Evolutionary conservation across 179 eudicot genomes (phyloP).

Genomic region (Heliamphora pulchella): DNA sequence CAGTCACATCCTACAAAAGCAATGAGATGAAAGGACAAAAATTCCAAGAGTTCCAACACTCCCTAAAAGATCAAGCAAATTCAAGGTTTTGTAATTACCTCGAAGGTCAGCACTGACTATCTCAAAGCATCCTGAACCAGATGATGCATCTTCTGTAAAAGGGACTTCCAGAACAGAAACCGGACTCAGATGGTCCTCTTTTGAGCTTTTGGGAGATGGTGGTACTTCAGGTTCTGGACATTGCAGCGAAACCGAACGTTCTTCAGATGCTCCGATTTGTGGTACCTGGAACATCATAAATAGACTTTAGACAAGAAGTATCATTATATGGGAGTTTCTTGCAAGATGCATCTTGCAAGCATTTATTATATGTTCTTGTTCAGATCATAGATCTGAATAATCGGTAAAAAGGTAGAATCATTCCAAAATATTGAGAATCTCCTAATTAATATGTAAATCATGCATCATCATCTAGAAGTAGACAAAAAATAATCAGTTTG

Average conservation of each 20-base stretch:
- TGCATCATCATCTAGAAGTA: not conserved
- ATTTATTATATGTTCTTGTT: not conserved
- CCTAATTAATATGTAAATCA: not conserved
- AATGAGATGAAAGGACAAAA: not conserved
- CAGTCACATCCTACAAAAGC: not conserved
- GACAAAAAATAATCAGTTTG: not conserved
- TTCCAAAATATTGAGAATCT: not conserved
- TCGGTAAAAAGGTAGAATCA: not conserved
- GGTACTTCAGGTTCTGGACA: conserved; percentile 43
- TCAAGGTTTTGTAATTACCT: conserved; percentile 38
- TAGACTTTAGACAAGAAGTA: not conserved
- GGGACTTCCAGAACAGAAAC: conserved; percentile 72
- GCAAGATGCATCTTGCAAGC: not conserved
- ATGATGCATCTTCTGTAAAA: conserved; percentile 59
- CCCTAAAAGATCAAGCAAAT: not conserved
- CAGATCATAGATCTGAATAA: not conserved
- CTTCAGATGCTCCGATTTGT: conserved; percentile 21
- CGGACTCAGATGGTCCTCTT: conserved; percentile 86
- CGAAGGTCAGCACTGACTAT: conserved; percentile 78
- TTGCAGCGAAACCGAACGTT: conserved; percentile 29
- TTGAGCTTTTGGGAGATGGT: conserved; percentile 50
- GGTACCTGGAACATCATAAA: conserved; percentile 31
- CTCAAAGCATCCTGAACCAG: conserved; percentile 84
- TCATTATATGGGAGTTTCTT: not conserved
- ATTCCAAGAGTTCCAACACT: not conserved